Evolutionary conservation across 129 eudicot species (phyloP).

Genomic region (Chrysanthemum seticuspe): DNA sequence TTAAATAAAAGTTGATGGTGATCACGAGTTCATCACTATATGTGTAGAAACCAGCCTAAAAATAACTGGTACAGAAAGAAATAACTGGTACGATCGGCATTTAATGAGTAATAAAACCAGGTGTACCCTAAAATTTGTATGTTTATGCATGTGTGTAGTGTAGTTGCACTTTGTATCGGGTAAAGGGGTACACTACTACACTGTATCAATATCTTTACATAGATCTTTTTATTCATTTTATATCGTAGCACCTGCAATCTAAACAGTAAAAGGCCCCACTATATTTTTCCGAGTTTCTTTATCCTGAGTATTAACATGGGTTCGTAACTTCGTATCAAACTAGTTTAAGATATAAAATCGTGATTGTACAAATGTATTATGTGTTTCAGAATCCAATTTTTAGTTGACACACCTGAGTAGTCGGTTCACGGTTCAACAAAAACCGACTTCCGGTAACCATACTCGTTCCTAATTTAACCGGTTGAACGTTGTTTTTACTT

Average conservation of each 20-base stretch:
- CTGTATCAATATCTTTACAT: conserved; percentile 8
- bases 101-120: not conserved
- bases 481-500: too few species aligned
- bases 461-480: too few species aligned
- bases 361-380: too few species aligned
- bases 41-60: too few species aligned
- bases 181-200: not conserved
- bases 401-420: too few species aligned
- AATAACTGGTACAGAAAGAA: not conserved
- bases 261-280: conserved; percentile 3
- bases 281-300: not conserved
- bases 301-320: not conserved
- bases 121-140: conserved; percentile 7
- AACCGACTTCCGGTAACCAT: too few species aligned
- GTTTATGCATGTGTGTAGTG: conserved; percentile 12
- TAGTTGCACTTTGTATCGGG: not conserved
- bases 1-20: too few species aligned
- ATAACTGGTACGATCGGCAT: not conserved
- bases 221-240: not conserved
- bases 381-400: too few species aligned
- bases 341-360: too few species aligned
- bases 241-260: not conserved
- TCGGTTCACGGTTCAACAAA: too few species aligned
- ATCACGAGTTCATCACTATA: too few species aligned
- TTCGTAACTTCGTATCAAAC: too few species aligned